Base-by-base conservation (phyloP, 2,329 filamentous ascomycete genomes). In the Paecilomyces formosus region DNA sequence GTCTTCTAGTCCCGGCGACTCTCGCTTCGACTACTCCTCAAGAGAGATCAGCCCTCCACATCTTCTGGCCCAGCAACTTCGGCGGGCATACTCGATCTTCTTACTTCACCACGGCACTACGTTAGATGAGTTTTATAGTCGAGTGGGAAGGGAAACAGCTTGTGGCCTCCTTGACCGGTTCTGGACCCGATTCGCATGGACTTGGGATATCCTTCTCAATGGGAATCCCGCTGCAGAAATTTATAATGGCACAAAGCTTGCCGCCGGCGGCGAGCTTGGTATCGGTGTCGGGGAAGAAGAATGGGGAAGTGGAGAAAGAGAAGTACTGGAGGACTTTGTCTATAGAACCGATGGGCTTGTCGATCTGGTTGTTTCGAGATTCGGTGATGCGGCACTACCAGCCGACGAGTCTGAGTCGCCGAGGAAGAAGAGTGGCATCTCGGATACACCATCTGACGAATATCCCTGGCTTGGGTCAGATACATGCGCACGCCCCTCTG, bases 231-330 rank as follows among this genome's bases (percentile, higher is more conserved):
- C 88, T 1, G 84, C 88, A 1, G 87, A 88, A 62, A 80, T 96
- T 4, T 92, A 91, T 67, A 85, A 88, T 11, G 92, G 90, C 5
- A 85, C 96, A 69, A 96, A 96, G 72, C 81, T 99, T 31, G 90
- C 92, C 12, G 90, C 88, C 6, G 92, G 90, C 33, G 93, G 94
- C 18, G 93, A 97, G 75, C 83, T 97, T 26, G 94, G 94, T 15
- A 85, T 97, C 53, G 94, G 94, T 0, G 94, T 97, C 1, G 94
- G 94, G 18, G 94, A 97, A 72, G 94, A 97, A 76, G 90, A 97
- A 57, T 88, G 92, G 72, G 93, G 93, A 3, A 97, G 93, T 70
- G 92, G 92, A 31, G 93, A 97, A 76, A 82, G 93, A 66, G 93
- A 95, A 66, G 93, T 97, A 0, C 79, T 99, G 1, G 93, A 97